Evolutionary conservation across 352 stramenopile genomes (phyloP).

Genomic region (Phytopythium vexans): DNA sequence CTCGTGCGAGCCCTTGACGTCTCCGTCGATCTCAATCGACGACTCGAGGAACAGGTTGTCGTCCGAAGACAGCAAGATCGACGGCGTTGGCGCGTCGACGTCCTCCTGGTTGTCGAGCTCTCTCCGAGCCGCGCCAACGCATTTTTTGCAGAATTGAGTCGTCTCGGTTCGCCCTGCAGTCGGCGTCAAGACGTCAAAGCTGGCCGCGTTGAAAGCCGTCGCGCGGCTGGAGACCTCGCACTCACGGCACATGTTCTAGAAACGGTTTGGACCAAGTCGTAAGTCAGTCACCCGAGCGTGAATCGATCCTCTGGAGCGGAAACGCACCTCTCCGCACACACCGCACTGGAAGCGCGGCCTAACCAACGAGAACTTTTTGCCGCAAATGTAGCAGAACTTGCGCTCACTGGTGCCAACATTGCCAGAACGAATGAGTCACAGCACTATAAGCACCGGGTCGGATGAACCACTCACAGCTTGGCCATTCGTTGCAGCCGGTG

Average conservation of each 20-base stretch:
- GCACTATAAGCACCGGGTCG: slow-evolving; percentile 3
- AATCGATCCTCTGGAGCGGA: not conserved
- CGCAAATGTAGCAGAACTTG: slow-evolving; percentile 69
- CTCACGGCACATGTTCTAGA: slow-evolving; percentile 62
- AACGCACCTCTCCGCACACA: slow-evolving; percentile 54
- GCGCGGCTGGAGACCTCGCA: slow-evolving; percentile 54
- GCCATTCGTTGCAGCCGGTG: slow-evolving; percentile 36
- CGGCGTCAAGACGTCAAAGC: slow-evolving; percentile 26
- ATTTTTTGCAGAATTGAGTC: slow-evolving; percentile 57
- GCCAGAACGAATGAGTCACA: slow-evolving; percentile 4
- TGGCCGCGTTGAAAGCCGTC: slow-evolving; percentile 43
- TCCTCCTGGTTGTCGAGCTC: slow-evolving; percentile 29
- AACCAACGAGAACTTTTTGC: slow-evolving; percentile 71
- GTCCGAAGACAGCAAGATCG: slow-evolving; percentile 29
- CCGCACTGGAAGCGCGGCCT: slow-evolving; percentile 55
- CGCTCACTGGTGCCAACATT: slow-evolving; percentile 27
- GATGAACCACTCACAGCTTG: slow-evolving; percentile 27
- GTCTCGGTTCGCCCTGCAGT: slow-evolving; percentile 30
- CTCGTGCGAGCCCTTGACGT: slow-evolving; percentile 36
- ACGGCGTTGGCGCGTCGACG: slow-evolving; percentile 8
- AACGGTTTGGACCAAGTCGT: not conserved
- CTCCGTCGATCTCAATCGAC: slow-evolving; percentile 17
- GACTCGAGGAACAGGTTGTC: slow-evolving; percentile 31
- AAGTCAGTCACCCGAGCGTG: not conserved
- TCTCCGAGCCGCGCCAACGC: slow-evolving; percentile 39